Percentiles rank a stretch among this genome's conserved stretches.
These are phyloP conservation scores for Hevea brasiliensis DNA, from an alignment of 345 rosid species.

Conservation along the genomic window DNA sequence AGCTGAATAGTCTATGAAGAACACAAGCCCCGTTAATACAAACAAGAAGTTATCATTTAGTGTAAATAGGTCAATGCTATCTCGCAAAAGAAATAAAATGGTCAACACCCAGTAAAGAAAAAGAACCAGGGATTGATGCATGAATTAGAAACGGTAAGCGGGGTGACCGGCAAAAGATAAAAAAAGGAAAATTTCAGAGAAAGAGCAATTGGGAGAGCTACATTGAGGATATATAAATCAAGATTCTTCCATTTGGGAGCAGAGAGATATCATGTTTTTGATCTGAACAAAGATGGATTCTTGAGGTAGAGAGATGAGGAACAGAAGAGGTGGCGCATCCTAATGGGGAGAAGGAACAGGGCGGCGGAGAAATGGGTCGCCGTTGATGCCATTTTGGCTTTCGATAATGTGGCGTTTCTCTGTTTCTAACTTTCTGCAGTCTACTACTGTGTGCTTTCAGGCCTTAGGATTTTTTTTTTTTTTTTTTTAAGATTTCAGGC, in stretches of 20 bases:
- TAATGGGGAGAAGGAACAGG: slow-evolving; percentile 46
- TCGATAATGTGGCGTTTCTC: not conserved
- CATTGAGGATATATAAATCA: slow-evolving; percentile 46
- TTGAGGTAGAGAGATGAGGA: slow-evolving; percentile 54
- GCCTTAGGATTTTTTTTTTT: no score
- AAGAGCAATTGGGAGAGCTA: slow-evolving; percentile 55
- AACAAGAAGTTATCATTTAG: slow-evolving; percentile 38
- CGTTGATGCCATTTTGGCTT: slow-evolving; percentile 41
- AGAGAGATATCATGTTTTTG: slow-evolving; percentile 53
- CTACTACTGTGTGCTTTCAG: not conserved
- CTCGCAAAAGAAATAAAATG: slow-evolving; percentile 38
- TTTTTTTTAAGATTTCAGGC: no score
- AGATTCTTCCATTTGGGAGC: slow-evolving; percentile 45
- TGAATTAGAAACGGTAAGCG: slow-evolving; percentile 48
- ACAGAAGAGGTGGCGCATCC: slow-evolving; percentile 49
- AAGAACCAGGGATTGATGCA: slow-evolving; percentile 41
- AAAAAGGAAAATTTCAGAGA: slow-evolving; percentile 48
- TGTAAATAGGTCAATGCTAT: slow-evolving; percentile 24
- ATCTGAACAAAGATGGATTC: slow-evolving; percentile 51
- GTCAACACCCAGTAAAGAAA: slow-evolving; percentile 47
- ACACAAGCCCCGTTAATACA: slow-evolving; percentile 33
- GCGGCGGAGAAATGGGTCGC: slow-evolving; percentile 47
- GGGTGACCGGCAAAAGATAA: slow-evolving; percentile 44
- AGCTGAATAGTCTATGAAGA: slow-evolving; percentile 43
- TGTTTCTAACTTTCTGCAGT: not conserved